Conservation (phyloP, 2,329 filamentous ascomycete species). For the Stagonosporopsis vannaccii region DNA sequence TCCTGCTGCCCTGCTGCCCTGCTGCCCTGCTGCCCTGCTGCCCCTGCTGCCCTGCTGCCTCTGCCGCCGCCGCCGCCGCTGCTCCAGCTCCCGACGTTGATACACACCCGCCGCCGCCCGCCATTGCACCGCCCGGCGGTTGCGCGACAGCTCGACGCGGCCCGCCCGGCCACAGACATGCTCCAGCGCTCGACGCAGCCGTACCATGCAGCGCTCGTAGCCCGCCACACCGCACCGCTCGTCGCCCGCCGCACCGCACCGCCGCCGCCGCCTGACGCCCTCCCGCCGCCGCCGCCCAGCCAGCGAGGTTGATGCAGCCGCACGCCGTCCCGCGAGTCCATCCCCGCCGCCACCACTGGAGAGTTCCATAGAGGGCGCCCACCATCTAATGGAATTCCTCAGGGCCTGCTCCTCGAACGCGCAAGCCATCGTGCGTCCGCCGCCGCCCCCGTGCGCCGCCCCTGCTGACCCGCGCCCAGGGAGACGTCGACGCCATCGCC, state of each 20-base stretch:
- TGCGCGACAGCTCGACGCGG: slow-evolving; percentile 23
- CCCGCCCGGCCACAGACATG: slow-evolving; percentile 35
- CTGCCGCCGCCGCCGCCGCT: too few species aligned
- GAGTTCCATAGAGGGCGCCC: slow-evolving; percentile 46
- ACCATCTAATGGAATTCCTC: slow-evolving; percentile 51
- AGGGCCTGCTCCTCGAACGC: slow-evolving; percentile 49
- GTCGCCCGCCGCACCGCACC: not conserved
- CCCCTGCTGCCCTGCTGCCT: too few species aligned
- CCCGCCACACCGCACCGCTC: not conserved
- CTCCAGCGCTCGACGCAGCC: slow-evolving; percentile 29
- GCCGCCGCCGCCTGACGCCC: not conserved
- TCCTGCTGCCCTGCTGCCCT: not conserved
- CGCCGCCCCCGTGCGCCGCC: not conserved
- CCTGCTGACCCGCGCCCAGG: slow-evolving; percentile 34
- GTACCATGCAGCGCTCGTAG: slow-evolving; percentile 36
- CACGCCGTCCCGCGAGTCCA: slow-evolving; percentile 45
- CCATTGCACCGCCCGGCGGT: too few species aligned
- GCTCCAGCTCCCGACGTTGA: too few species aligned
- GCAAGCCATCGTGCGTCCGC: slow-evolving; percentile 45
- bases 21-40: too few species aligned
- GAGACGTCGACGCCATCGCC: slow-evolving; percentile 48
- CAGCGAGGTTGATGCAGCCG: slow-evolving; percentile 49
- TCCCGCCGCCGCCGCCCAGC: slow-evolving; percentile 2
- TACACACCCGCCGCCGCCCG: not conserved
- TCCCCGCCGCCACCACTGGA: slow-evolving; percentile 47